Percentiles rank a stretch among this genome's conserved stretches.
phyloP scores from a whole-genome alignment of 441 rosid species.

The Gossypium lobatum region DNA sequence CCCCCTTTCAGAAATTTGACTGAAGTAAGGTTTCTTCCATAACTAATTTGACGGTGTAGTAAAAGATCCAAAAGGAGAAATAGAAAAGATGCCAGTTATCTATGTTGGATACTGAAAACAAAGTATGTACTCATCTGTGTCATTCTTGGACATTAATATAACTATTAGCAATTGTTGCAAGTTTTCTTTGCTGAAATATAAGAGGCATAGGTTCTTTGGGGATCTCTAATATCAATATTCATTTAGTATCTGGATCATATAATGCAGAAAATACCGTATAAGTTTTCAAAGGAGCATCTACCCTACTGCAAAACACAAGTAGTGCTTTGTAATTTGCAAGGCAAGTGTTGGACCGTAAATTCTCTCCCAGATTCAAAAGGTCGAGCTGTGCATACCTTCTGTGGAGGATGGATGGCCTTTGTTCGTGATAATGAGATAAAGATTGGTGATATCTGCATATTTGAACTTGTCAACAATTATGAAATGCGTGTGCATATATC shows the following conservation, averaged over 20 bases:
- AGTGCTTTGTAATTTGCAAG: conserved; percentile 35
- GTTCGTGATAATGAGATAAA: conserved; percentile 49
- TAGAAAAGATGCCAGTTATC: not conserved
- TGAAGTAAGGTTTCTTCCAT: not conserved
- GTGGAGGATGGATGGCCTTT: conserved; percentile 74
- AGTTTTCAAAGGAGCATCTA: conserved; percentile 51
- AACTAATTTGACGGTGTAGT: not conserved
- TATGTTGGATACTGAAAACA: not conserved
- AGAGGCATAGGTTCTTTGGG: not conserved
- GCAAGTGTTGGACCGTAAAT: conserved; percentile 52
- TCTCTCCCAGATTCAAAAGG: conserved; percentile 62
- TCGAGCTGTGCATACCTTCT: conserved; percentile 41
- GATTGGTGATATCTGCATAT: conserved; percentile 55
- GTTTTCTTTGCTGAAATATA: not conserved
- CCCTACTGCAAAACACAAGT: conserved; percentile 55
- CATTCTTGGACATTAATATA: not conserved
- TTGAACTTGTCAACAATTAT: conserved; percentile 44
- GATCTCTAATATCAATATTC: not conserved
- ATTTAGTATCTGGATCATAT: conserved; percentile 6
- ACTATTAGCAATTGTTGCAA: not conserved
- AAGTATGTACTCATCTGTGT: not conserved
- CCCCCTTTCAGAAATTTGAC: not conserved
- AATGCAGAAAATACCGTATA: conserved; percentile 53
- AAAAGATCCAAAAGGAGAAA: not conserved
- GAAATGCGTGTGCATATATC: conserved; percentile 58